Evolutionary conservation across 306 rosid species (phyloP).

Genomic region (Carpinus fangiana): DNA sequence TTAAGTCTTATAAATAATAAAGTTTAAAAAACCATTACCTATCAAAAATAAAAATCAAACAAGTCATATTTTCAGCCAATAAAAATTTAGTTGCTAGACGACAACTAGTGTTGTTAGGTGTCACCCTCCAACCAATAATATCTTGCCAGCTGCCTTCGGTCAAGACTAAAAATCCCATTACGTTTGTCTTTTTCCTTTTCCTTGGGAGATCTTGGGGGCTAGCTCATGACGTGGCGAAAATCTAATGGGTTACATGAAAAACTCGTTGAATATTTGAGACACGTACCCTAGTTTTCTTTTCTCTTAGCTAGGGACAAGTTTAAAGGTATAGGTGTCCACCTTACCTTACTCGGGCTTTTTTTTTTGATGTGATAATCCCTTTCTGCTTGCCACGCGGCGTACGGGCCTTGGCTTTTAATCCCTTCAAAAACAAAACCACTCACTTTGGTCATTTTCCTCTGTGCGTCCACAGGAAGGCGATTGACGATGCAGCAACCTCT

Average conservation of each 20-base stretch:
- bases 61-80: constrained; percentile 33
- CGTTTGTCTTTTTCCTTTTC: constrained; percentile 32
- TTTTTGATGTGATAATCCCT: neutral
- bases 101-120: constrained; percentile 46
- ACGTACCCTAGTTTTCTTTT: constrained; percentile 36
- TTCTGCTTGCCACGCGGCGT: constrained; percentile 39
- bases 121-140: constrained; percentile 34
- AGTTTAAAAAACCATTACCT: neutral
- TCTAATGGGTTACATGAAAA: constrained; percentile 25
- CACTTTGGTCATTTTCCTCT: neutral
- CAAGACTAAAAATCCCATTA: constrained; percentile 36
- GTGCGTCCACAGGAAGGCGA: neutral
- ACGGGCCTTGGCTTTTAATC: neutral
- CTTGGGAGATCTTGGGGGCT: constrained; percentile 20
- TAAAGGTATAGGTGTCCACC: constrained; percentile 38
- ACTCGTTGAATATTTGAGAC: constrained; percentile 5
- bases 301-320: constrained; percentile 21
- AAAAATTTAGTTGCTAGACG: constrained; percentile 32
- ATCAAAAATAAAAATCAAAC: neutral
- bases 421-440: neutral
- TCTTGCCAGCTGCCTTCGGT: constrained; percentile 31
- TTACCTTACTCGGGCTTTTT: constrained; percentile 1
- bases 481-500: neutral
- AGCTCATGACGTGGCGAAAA: constrained; percentile 48
- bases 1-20: constrained; percentile 29